A percentile compares a stretch with the other conserved stretches of the same genome.
These are phyloP conservation scores for Blastomyces gilchristii DNA, from an alignment of 2,329 filamentous ascomycete genomes.

Conservation along the genomic window DNA sequence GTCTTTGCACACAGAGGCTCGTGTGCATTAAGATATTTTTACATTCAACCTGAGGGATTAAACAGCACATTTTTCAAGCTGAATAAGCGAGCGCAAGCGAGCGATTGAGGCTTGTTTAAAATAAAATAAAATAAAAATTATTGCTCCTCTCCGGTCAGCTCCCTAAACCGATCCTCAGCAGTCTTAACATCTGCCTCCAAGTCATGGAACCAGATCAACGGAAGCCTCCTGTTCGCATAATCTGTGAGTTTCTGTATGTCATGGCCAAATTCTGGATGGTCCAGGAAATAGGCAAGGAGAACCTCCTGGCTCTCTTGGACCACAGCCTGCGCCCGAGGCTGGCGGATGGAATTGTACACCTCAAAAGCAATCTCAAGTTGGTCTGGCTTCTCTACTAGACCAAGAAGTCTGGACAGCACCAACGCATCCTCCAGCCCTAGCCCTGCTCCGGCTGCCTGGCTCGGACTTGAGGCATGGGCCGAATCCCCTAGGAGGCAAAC, in stretches of 20 bases:
- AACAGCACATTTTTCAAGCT: too few relatives aligned
- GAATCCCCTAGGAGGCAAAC: constrained; percentile 30
- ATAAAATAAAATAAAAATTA: too few relatives aligned
- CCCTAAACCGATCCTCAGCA: not conserved
- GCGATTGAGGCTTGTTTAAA: too few relatives aligned
- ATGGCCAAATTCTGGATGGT: not conserved
- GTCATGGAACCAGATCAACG: not conserved
- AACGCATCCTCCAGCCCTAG: constrained; percentile 31
- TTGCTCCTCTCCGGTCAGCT: not conserved
- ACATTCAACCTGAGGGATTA: too few relatives aligned
- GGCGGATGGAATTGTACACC: not conserved
- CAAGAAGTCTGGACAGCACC: constrained; percentile 25
- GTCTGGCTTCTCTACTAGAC: not conserved
- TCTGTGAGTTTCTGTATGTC: not conserved
- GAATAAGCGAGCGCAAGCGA: too few relatives aligned
- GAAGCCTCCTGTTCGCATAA: not conserved
- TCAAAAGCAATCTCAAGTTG: not conserved
- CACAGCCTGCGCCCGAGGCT: not conserved
- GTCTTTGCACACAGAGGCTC: too few relatives aligned
- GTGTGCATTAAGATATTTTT: too few relatives aligned
- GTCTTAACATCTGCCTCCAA: not conserved
- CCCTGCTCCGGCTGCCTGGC: constrained; percentile 28
- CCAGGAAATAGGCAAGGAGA: not conserved
- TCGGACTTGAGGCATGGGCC: constrained; percentile 28
- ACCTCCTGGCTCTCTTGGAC: not conserved